Base-by-base conservation (phyloP, 2,329 filamentous ascomycete genomes). In the Alternaria arborescens region DNA sequence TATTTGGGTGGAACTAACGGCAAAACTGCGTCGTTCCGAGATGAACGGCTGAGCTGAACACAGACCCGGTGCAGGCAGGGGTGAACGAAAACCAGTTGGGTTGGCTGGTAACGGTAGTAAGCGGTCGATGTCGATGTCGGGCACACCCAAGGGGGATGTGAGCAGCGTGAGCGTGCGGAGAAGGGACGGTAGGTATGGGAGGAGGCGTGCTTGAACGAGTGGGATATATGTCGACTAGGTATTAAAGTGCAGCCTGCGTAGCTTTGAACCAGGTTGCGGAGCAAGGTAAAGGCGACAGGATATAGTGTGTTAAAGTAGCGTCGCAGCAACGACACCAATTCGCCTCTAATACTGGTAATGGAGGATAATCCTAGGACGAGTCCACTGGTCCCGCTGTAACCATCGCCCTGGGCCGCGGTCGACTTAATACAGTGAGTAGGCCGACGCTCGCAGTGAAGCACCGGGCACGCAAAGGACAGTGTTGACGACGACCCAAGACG, bases 221-320 rank as follows among this genome's bases (percentile, higher is more conserved):
- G 68, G 69, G 70, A 73, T 74, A 69, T 73, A 69, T 73, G 67
- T 64, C 69, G 71, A 75, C 73, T 66, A 66, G 73, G 62, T 69
- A 62, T 63, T 70, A 74, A 69, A 74, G 71, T 74, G 72, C 68
- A 62, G 59, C 50, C 48, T 50, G 55, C 44, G 46, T 50, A 52
- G 52, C 55, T 48, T 59, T 28, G 69, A 65, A 65, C 66, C 48
- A 64, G 67, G 70, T 73, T 66, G 71, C 69, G 71, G 67, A 70
- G 63, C 67, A 72, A 70, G 70, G 68, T 69, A 70, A 61, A 65
- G 71, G 66, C 64, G 67, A 72, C 64, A 69, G 66, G 69, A 71
- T 73, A 71, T 72, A 71, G 69, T 65, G 65, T 64, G 67, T 74
- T 70, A 72, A 72, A 68, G 70, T 74, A 73, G 71, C 71, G 71